Evolutionary conservation across 805 yeast genomes (phyloP).

Genomic region (Clavispora vitiphila): DNA sequence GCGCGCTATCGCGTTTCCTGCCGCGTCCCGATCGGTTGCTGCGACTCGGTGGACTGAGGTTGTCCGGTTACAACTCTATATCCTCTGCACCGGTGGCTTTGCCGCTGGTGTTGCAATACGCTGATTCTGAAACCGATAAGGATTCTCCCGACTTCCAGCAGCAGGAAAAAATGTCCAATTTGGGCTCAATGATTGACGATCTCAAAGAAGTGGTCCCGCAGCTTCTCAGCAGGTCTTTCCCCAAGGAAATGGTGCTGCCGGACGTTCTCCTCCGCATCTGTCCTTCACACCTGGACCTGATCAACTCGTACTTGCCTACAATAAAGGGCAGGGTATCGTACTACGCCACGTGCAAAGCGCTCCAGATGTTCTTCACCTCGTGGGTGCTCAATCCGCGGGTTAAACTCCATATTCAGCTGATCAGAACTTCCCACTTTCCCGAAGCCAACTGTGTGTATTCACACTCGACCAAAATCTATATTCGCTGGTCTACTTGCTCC

Average conservation of each 20-base stretch:
- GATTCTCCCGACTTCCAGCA: conserved; percentile 2
- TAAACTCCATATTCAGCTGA: conserved; percentile 47
- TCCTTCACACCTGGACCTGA: conserved; percentile 44
- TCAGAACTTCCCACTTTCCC: conserved; percentile 25
- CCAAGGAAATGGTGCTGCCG: conserved; percentile 39
- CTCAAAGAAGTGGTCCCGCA: conserved; percentile 47
- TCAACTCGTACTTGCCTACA: conserved; percentile 48
- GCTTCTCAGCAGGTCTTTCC: conserved; percentile 42
- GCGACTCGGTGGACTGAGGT: neutral
- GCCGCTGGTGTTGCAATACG: neutral
- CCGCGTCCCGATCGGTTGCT: neutral
- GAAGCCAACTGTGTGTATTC: conserved; percentile 31
- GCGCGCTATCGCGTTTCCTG: no score
- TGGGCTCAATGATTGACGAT: conserved; percentile 50
- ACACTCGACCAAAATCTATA: conserved; percentile 44
- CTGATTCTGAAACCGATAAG: neutral
- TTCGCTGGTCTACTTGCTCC: conserved; percentile 56
- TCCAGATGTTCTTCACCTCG: conserved; percentile 50
- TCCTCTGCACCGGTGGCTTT: neutral
- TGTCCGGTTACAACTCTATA: neutral
- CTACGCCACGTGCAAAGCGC: conserved; percentile 50
- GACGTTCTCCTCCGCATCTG: conserved; percentile 50
- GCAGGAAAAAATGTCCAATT: conserved; percentile 41
- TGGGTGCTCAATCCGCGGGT: conserved; percentile 51
- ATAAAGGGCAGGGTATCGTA: conserved; percentile 54